phyloP scores from a whole-genome alignment of 2,329 filamentous ascomycete genomes.

The Ophiognomonia clavigignenti-juglandacearum region DNA sequence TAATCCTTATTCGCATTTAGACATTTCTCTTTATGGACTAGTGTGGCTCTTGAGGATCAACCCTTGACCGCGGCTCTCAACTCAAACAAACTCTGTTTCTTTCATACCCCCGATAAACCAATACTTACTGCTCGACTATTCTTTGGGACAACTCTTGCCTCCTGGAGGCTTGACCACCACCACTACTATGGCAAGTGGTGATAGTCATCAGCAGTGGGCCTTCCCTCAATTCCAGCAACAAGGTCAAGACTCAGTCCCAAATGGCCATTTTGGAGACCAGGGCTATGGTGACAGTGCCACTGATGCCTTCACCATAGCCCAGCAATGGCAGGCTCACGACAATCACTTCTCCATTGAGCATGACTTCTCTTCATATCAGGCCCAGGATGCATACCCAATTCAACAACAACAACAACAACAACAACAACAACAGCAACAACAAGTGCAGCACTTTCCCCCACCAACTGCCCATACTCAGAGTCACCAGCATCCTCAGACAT shows the following conservation, averaged over 20 bases:
- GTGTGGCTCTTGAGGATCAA: background rate
- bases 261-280: constrained; percentile 9
- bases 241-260: constrained; percentile 11
- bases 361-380: constrained; percentile 6
- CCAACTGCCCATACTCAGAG: constrained; percentile 4
- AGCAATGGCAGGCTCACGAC: constrained; percentile 15
- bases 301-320: constrained; percentile 8
- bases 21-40: constrained; percentile 3
- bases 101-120: background rate
- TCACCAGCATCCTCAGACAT: constrained; percentile 13
- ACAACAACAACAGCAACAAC: constrained; percentile 12
- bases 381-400: constrained; percentile 9
- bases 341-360: constrained; percentile 5
- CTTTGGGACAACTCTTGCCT: background rate
- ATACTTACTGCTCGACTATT: background rate
- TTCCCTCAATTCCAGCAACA: constrained; percentile 11
- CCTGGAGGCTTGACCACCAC: background rate
- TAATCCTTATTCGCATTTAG: constrained; percentile 9
- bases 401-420: constrained; percentile 8
- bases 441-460: constrained; percentile 2
- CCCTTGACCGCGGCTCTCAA: background rate
- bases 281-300: constrained; percentile 8
- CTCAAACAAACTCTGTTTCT: background rate
- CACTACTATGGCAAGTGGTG: constrained; percentile 11
- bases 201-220: constrained; percentile 15